Percentiles rank a stretch among this genome's conserved stretches.
phyloP scores from a whole-genome alignment of 1,284 basidiomycete genomes.

The Fomitopsis pinicola region DNA sequence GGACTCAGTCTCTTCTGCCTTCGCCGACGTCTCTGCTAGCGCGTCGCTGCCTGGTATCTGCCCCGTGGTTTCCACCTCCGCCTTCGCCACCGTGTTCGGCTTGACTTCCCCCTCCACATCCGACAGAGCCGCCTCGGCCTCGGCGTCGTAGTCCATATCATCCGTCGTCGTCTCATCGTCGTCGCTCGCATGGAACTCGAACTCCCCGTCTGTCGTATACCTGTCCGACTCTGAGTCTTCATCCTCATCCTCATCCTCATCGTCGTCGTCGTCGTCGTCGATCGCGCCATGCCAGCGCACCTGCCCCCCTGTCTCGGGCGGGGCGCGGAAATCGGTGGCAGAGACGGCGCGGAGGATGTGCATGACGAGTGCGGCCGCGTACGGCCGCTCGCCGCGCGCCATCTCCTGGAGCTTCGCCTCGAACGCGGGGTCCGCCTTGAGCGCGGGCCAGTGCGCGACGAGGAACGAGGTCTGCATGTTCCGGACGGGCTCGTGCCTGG shows the following conservation, averaged over 20 bases:
- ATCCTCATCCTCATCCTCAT: not conserved
- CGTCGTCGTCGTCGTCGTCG: not conserved
- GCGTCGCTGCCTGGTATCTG: not conserved
- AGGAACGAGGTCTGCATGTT: not conserved
- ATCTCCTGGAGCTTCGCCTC: not conserved
- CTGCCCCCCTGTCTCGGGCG: not conserved
- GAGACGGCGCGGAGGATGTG: not conserved
- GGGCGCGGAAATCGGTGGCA: not conserved
- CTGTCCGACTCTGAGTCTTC: not conserved
- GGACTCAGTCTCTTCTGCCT: not conserved
- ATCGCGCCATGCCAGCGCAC: not conserved
- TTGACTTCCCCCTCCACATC: not conserved
- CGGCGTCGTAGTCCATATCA: not conserved
- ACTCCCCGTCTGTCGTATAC: not conserved
- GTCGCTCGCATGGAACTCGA: not conserved
- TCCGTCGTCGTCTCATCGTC: not conserved
- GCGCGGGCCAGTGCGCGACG: not conserved
- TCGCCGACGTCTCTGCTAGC: not conserved
- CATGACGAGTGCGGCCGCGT: not conserved
- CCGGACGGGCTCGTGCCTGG: not conserved
- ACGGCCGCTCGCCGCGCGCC: not conserved
- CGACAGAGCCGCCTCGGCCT: not conserved
- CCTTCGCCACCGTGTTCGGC: not conserved
- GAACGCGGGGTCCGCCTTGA: not conserved
- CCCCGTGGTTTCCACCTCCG: not conserved